Evolutionary conservation across 2,329 filamentous ascomycete genomes (phyloP), one percentile per base, ranked within the genome.

Genomic region (Ophiosphaerella narmari): DNA sequence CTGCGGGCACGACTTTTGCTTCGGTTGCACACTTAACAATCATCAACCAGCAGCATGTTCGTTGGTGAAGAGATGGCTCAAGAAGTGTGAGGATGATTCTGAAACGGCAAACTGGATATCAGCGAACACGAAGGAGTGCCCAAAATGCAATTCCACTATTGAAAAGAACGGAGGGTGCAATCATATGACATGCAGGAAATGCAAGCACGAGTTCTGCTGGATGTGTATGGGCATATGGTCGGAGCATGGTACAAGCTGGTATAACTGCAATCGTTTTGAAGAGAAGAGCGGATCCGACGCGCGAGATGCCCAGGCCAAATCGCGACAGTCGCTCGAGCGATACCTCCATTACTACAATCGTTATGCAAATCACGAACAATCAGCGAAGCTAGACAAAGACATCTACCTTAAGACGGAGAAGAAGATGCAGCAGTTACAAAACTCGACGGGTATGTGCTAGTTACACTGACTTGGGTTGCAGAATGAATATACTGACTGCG

Each of bases 141-240:
- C 94, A 0, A 94, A 89, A 71, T 99, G 94, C 74, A 86, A 90
- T 62, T 97, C 93, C 2, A 99, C 94, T 0, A 99, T 99, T 38
- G 94, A 99, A 76, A 99, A 99, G 83, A 99, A 99, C 60, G 92
- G 92, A 44, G 92, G 92, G 3, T 97, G 92, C 78, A 97, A 97
- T 77, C 92, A 97, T 74, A 97, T 97, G 92, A 97, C 92, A 0
- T 97, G 92, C 72, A 82, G 92, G 48, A 97, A 97, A 74, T 97
- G 92, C 78, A 91, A 91, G 67, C 87, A 97, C 68, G 92, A 97
- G 68, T 97, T 99, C 68, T 99, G 94, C 77, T 99, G 94, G 94
- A 97, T 99, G 89, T 99, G 94, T 69, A 99, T 99, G 94, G 94
- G 94, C 0, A 80, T 96, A 1, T 99, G 94, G 94, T 95, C 91